A percentile compares a stretch with the other conserved stretches of the same genome.
Evolutionary conservation across 768 basidiomycete species (phyloP).

Genomic region (Boletellus ananas): DNA sequence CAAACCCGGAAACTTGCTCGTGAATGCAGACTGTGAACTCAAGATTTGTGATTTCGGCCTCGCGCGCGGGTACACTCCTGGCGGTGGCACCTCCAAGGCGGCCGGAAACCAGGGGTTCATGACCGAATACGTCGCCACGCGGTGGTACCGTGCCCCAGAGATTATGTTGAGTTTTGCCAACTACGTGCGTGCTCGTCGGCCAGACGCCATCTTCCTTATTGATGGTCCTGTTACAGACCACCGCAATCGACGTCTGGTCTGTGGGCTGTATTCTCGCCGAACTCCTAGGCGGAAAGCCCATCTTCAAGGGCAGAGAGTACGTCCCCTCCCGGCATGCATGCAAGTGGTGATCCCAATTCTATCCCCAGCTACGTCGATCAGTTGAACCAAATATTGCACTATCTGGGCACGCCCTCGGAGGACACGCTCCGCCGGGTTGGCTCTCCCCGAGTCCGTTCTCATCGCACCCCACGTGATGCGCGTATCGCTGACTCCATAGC

Average conservation of each 20-base stretch:
- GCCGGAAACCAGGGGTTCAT: slow-evolving; percentile 91
- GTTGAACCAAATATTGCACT: slow-evolving; percentile 95
- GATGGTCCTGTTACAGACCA: slow-evolving; percentile 49
- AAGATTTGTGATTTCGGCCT: slow-evolving; percentile 99
- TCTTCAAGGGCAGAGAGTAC: slow-evolving; percentile 96
- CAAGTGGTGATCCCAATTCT: slow-evolving; percentile 1
- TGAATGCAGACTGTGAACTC: slow-evolving; percentile 97
- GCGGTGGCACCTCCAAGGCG: slow-evolving; percentile 65
- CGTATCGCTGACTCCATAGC: slow-evolving; percentile 1
- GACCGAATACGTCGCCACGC: slow-evolving; percentile 99
- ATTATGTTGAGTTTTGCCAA: slow-evolving; percentile 98
- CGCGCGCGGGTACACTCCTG: slow-evolving; percentile 89
- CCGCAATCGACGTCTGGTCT: slow-evolving; percentile 94
- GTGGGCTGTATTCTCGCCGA: slow-evolving; percentile 95
- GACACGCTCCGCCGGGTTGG: slow-evolving; percentile 95
- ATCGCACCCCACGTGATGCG: not conserved
- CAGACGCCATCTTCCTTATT: not conserved
- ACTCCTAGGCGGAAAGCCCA: slow-evolving; percentile 87
- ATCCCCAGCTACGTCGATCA: slow-evolving; percentile 88
- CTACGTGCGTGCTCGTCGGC: slow-evolving; percentile 55
- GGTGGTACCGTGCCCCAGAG: slow-evolving; percentile 95
- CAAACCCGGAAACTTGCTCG: slow-evolving; percentile 91
- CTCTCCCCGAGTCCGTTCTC: slow-evolving; percentile 72
- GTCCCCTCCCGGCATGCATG: slow-evolving; percentile 25
- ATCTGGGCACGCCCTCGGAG: slow-evolving; percentile 95